phyloP scores from a whole-genome alignment of 2,329 filamentous ascomycete genomes.

The Trichoderma cornu-damae region DNA sequence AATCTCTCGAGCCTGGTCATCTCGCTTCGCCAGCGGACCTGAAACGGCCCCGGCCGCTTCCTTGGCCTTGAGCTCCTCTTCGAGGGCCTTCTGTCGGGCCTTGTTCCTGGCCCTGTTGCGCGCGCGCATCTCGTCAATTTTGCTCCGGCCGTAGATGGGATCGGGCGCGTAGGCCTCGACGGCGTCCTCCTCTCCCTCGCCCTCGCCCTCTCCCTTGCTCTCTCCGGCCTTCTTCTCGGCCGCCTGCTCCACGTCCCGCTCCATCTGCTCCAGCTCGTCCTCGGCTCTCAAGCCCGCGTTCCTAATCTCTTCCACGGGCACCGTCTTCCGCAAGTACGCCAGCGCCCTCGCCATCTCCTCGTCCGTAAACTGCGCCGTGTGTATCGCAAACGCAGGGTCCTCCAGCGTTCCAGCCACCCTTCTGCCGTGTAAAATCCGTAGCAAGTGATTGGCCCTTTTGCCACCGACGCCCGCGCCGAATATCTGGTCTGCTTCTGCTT shows the following conservation, averaged over 20 bases:
- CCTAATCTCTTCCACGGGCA: slow-evolving; percentile 55
- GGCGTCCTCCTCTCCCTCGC: slow-evolving; percentile 25
- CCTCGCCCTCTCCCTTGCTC: slow-evolving; percentile 19
- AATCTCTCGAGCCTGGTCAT: slow-evolving; percentile 36
- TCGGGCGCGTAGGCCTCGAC: slow-evolving; percentile 33
- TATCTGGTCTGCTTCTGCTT: slow-evolving; percentile 42
- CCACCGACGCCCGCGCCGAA: slow-evolving; percentile 47
- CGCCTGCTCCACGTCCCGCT: slow-evolving; percentile 33
- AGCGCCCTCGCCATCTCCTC: slow-evolving; percentile 45
- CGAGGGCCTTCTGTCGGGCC: slow-evolving; percentile 41
- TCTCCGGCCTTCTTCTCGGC: slow-evolving; percentile 24
- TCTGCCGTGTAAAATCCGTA: slow-evolving; percentile 57
- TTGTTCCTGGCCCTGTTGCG: slow-evolving; percentile 46
- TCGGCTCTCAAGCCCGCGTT: slow-evolving; percentile 59
- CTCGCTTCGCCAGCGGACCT: slow-evolving; percentile 41
- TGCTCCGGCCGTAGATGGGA: slow-evolving; percentile 54
- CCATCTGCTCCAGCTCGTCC: slow-evolving; percentile 54
- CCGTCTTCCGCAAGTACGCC: slow-evolving; percentile 49
- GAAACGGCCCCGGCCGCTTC: slow-evolving; percentile 39
- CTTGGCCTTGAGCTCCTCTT: slow-evolving; percentile 37
- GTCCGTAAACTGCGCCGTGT: slow-evolving; percentile 43
- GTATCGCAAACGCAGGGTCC: slow-evolving; percentile 48
- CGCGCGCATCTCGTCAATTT: slow-evolving; percentile 53
- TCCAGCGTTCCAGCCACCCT: slow-evolving; percentile 59
- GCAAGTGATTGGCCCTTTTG: slow-evolving; percentile 46